Base-by-base conservation (phyloP, 192 early-diverging fungal genomes). In the Borealophlyctis nickersoniae region DNA sequence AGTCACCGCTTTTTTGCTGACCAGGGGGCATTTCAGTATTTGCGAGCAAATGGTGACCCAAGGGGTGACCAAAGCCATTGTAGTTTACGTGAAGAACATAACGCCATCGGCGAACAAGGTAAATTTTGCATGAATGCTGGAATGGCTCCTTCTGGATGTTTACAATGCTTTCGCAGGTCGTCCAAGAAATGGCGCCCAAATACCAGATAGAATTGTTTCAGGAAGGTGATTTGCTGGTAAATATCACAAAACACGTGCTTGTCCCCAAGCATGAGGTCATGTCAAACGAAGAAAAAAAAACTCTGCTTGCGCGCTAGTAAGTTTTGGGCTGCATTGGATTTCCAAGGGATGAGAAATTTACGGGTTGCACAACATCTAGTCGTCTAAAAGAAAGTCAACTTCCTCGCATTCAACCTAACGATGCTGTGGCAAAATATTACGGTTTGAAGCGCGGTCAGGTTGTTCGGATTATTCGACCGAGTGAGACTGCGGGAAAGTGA, bases 341-440 rank as follows among this genome's bases (percentile, higher is more conserved):
- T 23, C 23, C 52, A 27, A 14, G 9, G 9, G 9, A 7, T 5
- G 52, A 7, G 26, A 53, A 53, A 24, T 53, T 23, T 24, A 14
- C 13, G 23, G 5, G 30, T 11, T 23, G 35, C 32, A 26, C 19
- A 31, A 50, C 33, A 22, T 30, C 31, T 71, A 92, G 90, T 74
- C 89, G 92, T 48, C 75, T 99, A 67, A 93, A 91, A 76, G 95
- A 98, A 62, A 90, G 93, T 1, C 96, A 99, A 79, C 76, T 99
- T 49, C 96, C 96, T 3, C 78, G 96, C 14, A 95, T 99, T 63
- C 86, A 85, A 56, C 76, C 73, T 29, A 86, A 81, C 32, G 96
- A 99, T 66, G 94, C 96, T 0, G 86, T 99, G 23, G 95, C 96
- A 65, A 83, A 91, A 69, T 99, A 95, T 82, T 99, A 95, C 65